Percentiles rank a stretch among this genome's conserved stretches.
Conservation (phyloP, 2,329 filamentous ascomycete species). For the Phyllachora maydis region DNA sequence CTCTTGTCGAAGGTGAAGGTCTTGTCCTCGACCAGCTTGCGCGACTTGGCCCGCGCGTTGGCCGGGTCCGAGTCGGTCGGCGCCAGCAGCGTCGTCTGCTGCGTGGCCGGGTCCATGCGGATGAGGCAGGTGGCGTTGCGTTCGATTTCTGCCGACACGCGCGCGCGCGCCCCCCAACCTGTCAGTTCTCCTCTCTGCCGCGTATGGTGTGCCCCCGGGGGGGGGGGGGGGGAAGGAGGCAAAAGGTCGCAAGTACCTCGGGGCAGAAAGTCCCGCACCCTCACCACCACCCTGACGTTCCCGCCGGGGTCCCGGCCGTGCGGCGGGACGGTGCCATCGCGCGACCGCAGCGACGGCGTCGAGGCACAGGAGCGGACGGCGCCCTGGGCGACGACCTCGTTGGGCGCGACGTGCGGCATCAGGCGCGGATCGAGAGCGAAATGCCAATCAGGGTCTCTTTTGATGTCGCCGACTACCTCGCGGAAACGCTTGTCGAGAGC, state of each 20-base stretch:
- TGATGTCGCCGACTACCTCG: constrained; percentile 16
- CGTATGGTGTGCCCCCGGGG: too few species aligned
- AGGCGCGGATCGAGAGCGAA: constrained; percentile 17
- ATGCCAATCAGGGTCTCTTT: constrained; percentile 18
- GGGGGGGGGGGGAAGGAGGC: too few species aligned
- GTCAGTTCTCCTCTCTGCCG: too few species aligned
- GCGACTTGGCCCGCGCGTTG: constrained; percentile 38
- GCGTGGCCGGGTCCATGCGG: constrained; percentile 71
- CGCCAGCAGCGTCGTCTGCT: constrained; percentile 58
- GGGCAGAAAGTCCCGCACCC: constrained; percentile 59
- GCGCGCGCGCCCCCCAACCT: too few species aligned
- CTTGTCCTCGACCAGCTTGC: constrained; percentile 70
- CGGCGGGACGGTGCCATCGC: constrained; percentile 42
- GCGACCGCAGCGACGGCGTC: constrained; percentile 56
- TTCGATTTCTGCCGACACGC: constrained; percentile 58
- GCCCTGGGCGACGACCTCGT: constrained; percentile 5
- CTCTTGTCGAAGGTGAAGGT: constrained; percentile 92
- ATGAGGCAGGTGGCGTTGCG: constrained; percentile 70
- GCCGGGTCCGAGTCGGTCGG: constrained; percentile 22
- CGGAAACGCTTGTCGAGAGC: constrained; percentile 13
- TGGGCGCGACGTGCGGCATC: constrained; percentile 6
- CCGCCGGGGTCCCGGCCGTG: constrained; percentile 40
- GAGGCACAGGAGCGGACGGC: constrained; percentile 47
- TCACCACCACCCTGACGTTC: constrained; percentile 67
- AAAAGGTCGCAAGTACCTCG: constrained; percentile 33